These are phyloP conservation scores for Lodderomyces parapsilosis DNA, from an alignment of 1,139 yeast species.

Conservation along the genomic window DNA sequence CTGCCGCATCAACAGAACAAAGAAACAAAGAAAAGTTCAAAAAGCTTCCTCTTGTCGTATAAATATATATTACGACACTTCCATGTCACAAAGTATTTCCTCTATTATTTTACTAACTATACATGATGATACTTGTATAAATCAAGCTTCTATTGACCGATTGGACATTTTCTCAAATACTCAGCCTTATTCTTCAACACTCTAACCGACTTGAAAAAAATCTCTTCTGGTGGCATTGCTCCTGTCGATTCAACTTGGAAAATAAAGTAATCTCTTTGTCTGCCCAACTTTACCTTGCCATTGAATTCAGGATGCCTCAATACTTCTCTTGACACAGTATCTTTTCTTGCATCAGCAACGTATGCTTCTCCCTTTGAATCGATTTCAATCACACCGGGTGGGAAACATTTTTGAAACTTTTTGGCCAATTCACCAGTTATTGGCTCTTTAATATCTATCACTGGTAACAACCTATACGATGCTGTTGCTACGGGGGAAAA, in stretches of 20 bases:
- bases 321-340: constrained; percentile 95
- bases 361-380: constrained; percentile 65
- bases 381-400: constrained; percentile 87
- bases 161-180: constrained; percentile 75
- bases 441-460: constrained; percentile 72
- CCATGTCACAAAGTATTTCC: too few relatives aligned
- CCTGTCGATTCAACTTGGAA: constrained; percentile 95
- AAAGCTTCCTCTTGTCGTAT: too few relatives aligned
- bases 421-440: constrained; percentile 75
- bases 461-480: constrained; percentile 93
- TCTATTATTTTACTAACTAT: too few relatives aligned
- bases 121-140: too few relatives aligned
- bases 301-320: constrained; percentile 88
- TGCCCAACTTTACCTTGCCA: constrained; percentile 86
- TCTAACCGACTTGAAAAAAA: constrained; percentile 85
- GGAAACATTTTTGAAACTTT: constrained; percentile 86
- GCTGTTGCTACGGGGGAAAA: constrained; percentile 98
- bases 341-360: constrained; percentile 86
- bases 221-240: constrained; percentile 95
- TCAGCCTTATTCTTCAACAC: constrained; percentile 84
- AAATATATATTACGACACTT: neutral
- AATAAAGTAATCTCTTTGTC: constrained; percentile 88
- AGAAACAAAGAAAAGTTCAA: too few relatives aligned
- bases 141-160: constrained; percentile 47
- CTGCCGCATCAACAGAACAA: too few relatives aligned